Percentiles rank a stretch among this genome's conserved stretches.
Conservation (phyloP, 192 early-diverging fungal species). For the Coemansia sp. region DNA sequence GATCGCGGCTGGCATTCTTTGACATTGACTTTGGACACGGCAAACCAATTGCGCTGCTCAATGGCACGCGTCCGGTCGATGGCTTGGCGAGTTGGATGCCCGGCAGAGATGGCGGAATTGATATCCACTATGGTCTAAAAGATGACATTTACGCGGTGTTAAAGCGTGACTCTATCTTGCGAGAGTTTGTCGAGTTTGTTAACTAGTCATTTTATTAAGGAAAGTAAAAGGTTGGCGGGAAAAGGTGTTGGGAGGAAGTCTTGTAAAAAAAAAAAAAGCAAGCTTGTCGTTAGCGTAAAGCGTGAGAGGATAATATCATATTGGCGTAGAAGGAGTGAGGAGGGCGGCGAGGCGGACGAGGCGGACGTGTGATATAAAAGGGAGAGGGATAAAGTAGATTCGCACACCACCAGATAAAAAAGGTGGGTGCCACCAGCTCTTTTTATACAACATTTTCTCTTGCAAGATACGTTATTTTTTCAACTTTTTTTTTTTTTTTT, state of each 20-base stretch:
- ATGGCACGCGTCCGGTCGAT: background rate
- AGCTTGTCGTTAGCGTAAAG: background rate
- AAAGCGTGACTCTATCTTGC: conserved; percentile 12
- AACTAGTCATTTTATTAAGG: conserved; percentile 9
- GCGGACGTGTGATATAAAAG: background rate
- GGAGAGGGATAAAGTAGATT: background rate
- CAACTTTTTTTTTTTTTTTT: background rate
- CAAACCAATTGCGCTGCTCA: background rate
- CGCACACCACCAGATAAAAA: background rate
- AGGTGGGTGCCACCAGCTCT: background rate
- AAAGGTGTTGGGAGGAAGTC: background rate
- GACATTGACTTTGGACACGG: conserved; percentile 23
- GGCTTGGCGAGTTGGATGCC: conserved; percentile 20
- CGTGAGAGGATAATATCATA: background rate
- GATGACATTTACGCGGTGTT: conserved; percentile 8
- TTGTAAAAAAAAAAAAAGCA: too few species aligned
- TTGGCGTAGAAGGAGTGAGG: background rate
- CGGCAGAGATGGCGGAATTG: conserved; percentile 15
- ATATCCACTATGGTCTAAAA: background rate
- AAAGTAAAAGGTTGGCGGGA: background rate
- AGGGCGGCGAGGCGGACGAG: background rate
- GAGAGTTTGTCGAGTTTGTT: conserved; percentile 14
- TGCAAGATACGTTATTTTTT: background rate
- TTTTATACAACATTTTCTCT: background rate
- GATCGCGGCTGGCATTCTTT: conserved; percentile 22